Evolutionary conservation across 176 grass and related monocot genomes (phyloP), one percentile per base, ranked within the genome.

Genomic region (Zoysia japonica): DNA sequence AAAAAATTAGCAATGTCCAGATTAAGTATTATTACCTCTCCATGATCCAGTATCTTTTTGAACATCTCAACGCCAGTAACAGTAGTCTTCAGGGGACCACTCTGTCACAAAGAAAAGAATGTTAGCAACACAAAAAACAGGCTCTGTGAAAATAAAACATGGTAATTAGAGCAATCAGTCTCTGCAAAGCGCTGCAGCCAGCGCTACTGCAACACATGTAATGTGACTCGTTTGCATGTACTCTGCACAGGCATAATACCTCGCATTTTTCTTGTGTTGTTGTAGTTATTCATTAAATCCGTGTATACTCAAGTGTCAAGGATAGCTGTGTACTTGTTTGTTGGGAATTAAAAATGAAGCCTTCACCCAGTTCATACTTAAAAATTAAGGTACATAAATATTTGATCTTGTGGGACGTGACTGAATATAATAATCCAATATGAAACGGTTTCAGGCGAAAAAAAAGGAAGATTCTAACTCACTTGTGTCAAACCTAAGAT

Each of bases 11-110:
- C 3, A 87, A 2, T 8, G 44, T 19, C 9, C 63, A 51, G 12
- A 14, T 85, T 68, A 46, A 85, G 15, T 1, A 75, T 51, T 2
- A 11, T 86, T 82, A 99, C 96, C 90, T 93, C 80, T 95, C 92
- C 96, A 87, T 93, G 77, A 89, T 99, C 96, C 84, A 99, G 71
- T 45, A 95, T 95, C 86, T 99, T 99, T 71, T 95, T 99, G 84
- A 99, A 99, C 96, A 99, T 99, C 92, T 99, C 90, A 47, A 99
- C 96, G 65, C 92, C 92, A 77, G 96, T 99, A 70, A 99, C 96
- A 13, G 96, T 99, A 80, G 96, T 93, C 79, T 95, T 99, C 65
- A 95, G 50, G 0, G 96, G 92, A 74, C 90, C 90, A 81, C 78
- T 74, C 96, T 99, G 75, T 59, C 35, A 89, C 17, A 67, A 86